Evolutionary conservation across 2,329 filamentous ascomycete species (phyloP).

Genomic region (Aaosphaeria pasadenensis): DNA sequence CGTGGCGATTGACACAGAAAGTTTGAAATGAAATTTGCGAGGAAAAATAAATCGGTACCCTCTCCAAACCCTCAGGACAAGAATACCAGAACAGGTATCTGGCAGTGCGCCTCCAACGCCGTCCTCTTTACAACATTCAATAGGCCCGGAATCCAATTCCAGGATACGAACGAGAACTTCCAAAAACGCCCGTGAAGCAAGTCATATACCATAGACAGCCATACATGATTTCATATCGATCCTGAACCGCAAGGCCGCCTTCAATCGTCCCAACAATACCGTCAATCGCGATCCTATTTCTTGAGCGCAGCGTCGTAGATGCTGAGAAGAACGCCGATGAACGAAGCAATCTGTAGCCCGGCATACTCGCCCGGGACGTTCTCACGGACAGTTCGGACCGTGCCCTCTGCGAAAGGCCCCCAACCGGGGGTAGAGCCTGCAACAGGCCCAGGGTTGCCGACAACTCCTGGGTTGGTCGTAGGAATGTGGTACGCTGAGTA

Average conservation of each 20-base stretch:
- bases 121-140: constrained; percentile 1
- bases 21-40: not conserved
- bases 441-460: constrained; percentile 47
- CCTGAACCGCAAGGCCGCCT: not conserved
- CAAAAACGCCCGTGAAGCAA: not conserved
- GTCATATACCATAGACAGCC: not conserved
- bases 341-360: constrained; percentile 65
- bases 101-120: constrained; percentile 19
- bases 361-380: constrained; percentile 71
- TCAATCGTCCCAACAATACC: not conserved
- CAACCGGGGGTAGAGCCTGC: constrained; percentile 43
- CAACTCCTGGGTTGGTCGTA: constrained; percentile 9
- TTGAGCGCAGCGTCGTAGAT: constrained; percentile 76
- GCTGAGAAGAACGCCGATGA: constrained; percentile 65
- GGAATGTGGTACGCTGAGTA: constrained; percentile 69
- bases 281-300: constrained; percentile 36
- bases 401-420: constrained; percentile 59
- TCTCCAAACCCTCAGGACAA: not conserved
- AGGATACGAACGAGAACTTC: not conserved
- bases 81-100: constrained; percentile 4
- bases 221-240: not conserved
- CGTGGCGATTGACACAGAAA: too few relatives aligned
- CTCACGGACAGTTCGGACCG: constrained; percentile 61
- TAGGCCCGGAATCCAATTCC: not conserved
- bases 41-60: not conserved